Percentiles rank a stretch among this genome's conserved stretches.
These are phyloP conservation scores for Echites panduratus DNA, from an alignment of 257 asterid species.

Conservation along the genomic window DNA sequence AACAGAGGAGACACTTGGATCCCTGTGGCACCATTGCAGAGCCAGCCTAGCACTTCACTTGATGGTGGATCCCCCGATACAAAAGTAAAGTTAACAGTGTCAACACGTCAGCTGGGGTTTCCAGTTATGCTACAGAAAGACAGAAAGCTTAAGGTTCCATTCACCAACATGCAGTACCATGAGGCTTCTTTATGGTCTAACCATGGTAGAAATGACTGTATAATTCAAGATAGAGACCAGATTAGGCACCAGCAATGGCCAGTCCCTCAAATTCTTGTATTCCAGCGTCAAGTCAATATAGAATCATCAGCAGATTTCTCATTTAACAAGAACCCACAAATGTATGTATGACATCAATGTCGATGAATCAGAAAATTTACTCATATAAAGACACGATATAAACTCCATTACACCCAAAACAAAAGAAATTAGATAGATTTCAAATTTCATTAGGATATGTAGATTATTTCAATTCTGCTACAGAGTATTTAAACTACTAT, in stretches of 20 bases:
- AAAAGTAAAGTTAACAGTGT: constrained; percentile 19
- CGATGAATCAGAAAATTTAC: background rate
- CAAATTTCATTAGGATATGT: background rate
- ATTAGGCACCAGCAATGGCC: background rate
- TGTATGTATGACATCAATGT: background rate
- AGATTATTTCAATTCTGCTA: background rate
- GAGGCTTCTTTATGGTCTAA: background rate
- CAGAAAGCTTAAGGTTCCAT: constrained; percentile 21
- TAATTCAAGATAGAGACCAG: background rate
- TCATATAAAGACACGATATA: background rate
- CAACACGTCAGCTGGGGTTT: constrained; percentile 12
- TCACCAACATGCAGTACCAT: background rate
- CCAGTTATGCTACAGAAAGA: constrained; percentile 12
- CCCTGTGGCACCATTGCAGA: constrained; percentile 26
- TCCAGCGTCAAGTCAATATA: constrained; percentile 11
- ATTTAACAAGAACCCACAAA: constrained; percentile 20
- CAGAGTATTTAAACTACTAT: too few species aligned
- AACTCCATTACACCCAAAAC: background rate
- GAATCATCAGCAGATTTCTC: too few species aligned
- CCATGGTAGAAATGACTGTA: background rate
- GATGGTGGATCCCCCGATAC: constrained; percentile 20
- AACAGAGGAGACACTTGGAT: constrained; percentile 22
- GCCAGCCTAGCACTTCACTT: constrained; percentile 37
- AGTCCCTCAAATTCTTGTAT: background rate
- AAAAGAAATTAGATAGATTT: background rate